Evolutionary conservation across 768 basidiomycete genomes (phyloP).

Genomic region (Termitomyces sp.): DNA sequence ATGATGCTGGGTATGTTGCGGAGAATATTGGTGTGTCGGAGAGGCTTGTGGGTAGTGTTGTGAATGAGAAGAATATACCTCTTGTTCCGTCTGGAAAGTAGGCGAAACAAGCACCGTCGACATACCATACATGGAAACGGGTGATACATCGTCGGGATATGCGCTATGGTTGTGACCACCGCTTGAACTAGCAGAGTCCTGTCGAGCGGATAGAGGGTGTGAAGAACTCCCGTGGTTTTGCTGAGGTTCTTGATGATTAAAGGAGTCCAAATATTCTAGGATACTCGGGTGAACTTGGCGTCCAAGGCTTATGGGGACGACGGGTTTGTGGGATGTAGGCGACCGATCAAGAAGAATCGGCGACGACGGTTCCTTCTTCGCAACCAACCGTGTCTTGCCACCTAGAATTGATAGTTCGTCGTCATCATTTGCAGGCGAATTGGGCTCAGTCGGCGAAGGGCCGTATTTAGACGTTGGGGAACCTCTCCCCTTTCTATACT

Average conservation of each 20-base stretch:
- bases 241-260: slow-evolving; percentile 28
- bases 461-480: slow-evolving; percentile 35
- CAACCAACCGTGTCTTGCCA: slow-evolving; percentile 60
- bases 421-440: slow-evolving; percentile 43
- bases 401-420: slow-evolving; percentile 62
- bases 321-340: slow-evolving; percentile 64
- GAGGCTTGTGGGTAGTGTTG: slow-evolving; percentile 18
- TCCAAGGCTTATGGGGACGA: slow-evolving; percentile 60
- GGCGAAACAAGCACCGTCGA: slow-evolving; percentile 27
- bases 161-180: slow-evolving; percentile 6
- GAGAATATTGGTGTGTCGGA: slow-evolving; percentile 7
- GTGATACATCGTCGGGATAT: slow-evolving; percentile 28
- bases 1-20: slow-evolving; percentile 16
- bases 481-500: slow-evolving; percentile 53
- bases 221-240: slow-evolving; percentile 11
- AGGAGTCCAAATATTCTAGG: slow-evolving; percentile 63
- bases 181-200: slow-evolving; percentile 9
- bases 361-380: slow-evolving; percentile 53
- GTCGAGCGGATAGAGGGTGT: not conserved
- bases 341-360: slow-evolving; percentile 56
- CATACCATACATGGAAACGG: slow-evolving; percentile 43
- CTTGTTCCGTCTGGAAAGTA: slow-evolving; percentile 28
- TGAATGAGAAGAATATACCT: slow-evolving; percentile 25
- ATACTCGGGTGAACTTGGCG: slow-evolving; percentile 56
- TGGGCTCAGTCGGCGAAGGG: slow-evolving; percentile 27